These are phyloP conservation scores for Paecilomyces niveus DNA, from an alignment of 2,329 filamentous ascomycete species.

Conservation along the genomic window DNA sequence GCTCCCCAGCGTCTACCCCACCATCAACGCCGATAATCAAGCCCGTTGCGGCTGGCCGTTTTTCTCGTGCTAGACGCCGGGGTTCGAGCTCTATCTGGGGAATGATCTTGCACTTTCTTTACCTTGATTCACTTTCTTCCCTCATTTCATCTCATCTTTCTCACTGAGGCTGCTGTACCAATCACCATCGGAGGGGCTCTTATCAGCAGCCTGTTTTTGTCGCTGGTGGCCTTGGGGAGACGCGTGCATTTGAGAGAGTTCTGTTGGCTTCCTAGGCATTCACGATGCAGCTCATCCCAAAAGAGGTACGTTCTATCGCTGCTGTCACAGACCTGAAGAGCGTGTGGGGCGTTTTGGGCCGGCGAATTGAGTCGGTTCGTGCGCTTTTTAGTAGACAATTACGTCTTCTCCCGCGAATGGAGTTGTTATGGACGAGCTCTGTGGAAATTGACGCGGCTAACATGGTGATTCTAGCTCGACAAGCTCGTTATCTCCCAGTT, in stretches of 20 bases:
- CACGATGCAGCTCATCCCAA: slow-evolving; percentile 41
- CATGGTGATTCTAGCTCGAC: slow-evolving; percentile 62
- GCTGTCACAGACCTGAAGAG: neutral
- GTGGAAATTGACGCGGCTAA: neutral
- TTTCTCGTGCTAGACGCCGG: neutral
- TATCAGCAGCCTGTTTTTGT: neutral
- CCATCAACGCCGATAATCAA: neutral
- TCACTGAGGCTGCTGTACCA: neutral
- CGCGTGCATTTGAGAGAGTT: neutral
- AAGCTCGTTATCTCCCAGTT: slow-evolving; percentile 91
- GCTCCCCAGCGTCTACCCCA: neutral
- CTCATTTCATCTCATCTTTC: slow-evolving; percentile 2
- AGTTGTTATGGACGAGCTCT: neutral
- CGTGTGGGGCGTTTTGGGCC: neutral
- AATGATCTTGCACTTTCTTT: neutral
- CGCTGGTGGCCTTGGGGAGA: neutral
- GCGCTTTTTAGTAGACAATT: neutral
- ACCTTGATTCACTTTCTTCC: slow-evolving; percentile 3
- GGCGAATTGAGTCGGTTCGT: neutral
- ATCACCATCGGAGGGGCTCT: neutral
- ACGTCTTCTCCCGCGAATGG: neutral
- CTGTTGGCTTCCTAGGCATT: neutral
- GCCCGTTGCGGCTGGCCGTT: neutral
- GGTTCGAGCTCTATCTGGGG: neutral
- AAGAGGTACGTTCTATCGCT: slow-evolving; percentile 30